Percentiles rank a stretch among this genome's conserved stretches.
Evolutionary conservation across 306 rosid species (phyloP).

Genomic region (Glycine tomentella): DNA sequence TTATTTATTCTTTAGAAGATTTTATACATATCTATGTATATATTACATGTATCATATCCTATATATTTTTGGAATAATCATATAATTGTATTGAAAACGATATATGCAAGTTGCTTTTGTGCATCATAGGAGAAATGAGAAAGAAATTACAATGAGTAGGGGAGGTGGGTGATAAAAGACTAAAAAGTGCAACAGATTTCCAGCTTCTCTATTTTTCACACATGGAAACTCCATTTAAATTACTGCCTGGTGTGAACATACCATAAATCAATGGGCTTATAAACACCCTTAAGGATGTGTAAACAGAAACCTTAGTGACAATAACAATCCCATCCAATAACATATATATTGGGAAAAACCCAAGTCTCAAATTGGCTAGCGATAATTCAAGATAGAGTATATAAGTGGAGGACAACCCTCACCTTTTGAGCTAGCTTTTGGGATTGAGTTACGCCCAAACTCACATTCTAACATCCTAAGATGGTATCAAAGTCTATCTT

Average conservation of each 20-base stretch:
- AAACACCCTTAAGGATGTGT: constrained; percentile 19
- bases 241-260: neutral
- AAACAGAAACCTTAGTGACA: constrained; percentile 2
- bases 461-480: too few relatives aligned
- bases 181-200: neutral
- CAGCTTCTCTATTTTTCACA: neutral
- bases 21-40: neutral
- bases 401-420: too few relatives aligned
- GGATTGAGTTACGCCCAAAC: too few relatives aligned
- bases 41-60: neutral
- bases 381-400: too few relatives aligned
- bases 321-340: constrained; percentile 9
- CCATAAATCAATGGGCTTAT: constrained; percentile 28
- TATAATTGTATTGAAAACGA: neutral
- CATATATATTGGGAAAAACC: neutral
- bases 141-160: neutral
- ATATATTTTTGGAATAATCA: neutral
- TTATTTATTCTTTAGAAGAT: neutral
- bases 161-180: constrained; percentile 7
- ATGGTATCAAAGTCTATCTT: too few relatives aligned
- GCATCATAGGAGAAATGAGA: constrained; percentile 15
- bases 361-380: too few relatives aligned
- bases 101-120: neutral
- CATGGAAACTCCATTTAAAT: constrained; percentile 13
- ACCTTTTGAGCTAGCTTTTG: too few relatives aligned